Evolutionary conservation across 2,329 filamentous ascomycete species (phyloP).

Genomic region (Fusarium continuum): DNA sequence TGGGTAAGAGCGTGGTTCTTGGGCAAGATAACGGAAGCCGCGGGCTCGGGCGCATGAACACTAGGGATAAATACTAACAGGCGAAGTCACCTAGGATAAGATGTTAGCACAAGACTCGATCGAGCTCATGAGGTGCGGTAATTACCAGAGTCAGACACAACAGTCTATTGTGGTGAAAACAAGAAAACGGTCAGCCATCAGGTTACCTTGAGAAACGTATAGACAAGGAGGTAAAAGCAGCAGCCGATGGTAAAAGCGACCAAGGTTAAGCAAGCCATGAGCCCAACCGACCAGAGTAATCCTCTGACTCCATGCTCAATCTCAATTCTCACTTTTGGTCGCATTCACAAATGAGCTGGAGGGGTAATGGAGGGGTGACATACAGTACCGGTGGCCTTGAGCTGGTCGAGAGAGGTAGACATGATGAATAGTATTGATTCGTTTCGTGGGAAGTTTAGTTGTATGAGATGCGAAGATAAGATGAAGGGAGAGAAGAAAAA

Average conservation of each 20-base stretch:
- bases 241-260: background rate
- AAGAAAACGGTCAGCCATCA: slow-evolving; percentile 39
- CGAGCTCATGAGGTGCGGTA: slow-evolving; percentile 43
- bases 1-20: background rate
- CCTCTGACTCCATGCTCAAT: slow-evolving; percentile 2
- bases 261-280: background rate
- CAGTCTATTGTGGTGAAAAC: slow-evolving; percentile 66
- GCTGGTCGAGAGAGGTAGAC: slow-evolving; percentile 92
- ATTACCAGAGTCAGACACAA: slow-evolving; percentile 96
- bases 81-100: slow-evolving; percentile 73
- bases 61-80: slow-evolving; percentile 63
- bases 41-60: slow-evolving; percentile 8
- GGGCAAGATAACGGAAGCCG: background rate
- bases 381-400: slow-evolving; percentile 97
- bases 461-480: slow-evolving; percentile 17
- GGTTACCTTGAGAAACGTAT: slow-evolving; percentile 1
- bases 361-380: slow-evolving; percentile 57
- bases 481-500: slow-evolving; percentile 16
- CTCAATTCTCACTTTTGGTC: slow-evolving; percentile 8
- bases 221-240: background rate
- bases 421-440: slow-evolving; percentile 58
- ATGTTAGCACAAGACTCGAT: slow-evolving; percentile 44
- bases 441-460: slow-evolving; percentile 21
- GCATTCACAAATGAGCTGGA: slow-evolving; percentile 40
- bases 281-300: background rate